Conservation (phyloP, 371 early-diverging fungal genomes). For the Mortierella sp. region DNA sequence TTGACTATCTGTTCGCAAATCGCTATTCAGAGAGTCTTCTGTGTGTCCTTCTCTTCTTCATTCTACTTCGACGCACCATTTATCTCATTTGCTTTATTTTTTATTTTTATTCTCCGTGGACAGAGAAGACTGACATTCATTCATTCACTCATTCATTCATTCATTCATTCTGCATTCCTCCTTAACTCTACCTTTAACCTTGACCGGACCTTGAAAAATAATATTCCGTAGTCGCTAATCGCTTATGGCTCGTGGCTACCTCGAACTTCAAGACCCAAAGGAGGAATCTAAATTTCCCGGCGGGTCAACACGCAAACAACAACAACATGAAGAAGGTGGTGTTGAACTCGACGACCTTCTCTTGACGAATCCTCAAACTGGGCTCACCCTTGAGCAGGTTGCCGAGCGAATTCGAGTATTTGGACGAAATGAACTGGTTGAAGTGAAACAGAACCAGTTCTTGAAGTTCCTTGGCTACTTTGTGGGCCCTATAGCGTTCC, state of each 20-base stretch:
- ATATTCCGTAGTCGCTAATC: constrained; percentile 3
- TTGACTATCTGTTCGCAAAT: too few relatives aligned
- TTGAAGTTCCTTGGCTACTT: constrained; percentile 84
- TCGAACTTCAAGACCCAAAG: constrained; percentile 42
- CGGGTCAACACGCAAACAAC: background rate
- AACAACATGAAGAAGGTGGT: constrained; percentile 4
- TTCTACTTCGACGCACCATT: background rate
- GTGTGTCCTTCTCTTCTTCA: background rate
- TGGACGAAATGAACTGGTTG: constrained; percentile 69
- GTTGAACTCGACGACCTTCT: constrained; percentile 65
- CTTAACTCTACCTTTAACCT: background rate
- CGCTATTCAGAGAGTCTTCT: background rate
- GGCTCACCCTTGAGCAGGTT: constrained; percentile 61
- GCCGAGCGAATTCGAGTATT: constrained; percentile 61
- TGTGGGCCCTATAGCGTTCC: constrained; percentile 76
- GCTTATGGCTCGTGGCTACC: constrained; percentile 46
- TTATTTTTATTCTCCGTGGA: background rate
- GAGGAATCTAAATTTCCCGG: constrained; percentile 13
- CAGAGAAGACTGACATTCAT: background rate
- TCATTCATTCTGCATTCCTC: background rate
- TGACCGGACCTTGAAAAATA: constrained; percentile 5
- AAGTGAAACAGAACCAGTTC: constrained; percentile 74
- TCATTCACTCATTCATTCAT: background rate
- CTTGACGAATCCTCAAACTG: constrained; percentile 63
- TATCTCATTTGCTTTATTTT: background rate